These are phyloP conservation scores for Nematocida sp. DNA, from an alignment of 371 early-diverging fungal species.

Conservation along the genomic window DNA sequence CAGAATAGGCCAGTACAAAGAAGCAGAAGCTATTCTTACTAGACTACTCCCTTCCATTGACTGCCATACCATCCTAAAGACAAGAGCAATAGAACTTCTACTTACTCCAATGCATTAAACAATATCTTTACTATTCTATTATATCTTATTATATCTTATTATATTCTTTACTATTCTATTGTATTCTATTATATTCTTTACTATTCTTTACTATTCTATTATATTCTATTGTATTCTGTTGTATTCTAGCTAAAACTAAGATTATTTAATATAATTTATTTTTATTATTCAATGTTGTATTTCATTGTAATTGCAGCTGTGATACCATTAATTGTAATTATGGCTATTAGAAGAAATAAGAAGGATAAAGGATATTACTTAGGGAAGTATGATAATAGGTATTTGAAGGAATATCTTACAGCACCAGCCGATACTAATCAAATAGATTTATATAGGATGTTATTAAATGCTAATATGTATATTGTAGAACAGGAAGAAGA, in stretches of 20 bases:
- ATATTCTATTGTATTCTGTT: slow-evolving; percentile 29
- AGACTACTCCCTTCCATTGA: slow-evolving; percentile 21
- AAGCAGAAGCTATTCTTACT: slow-evolving; percentile 15
- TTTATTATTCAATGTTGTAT: slow-evolving; percentile 30
- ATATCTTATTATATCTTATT: too few relatives aligned
- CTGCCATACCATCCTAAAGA: slow-evolving; percentile 14
- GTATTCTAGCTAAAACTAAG: too few relatives aligned
- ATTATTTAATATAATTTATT: slow-evolving; percentile 3
- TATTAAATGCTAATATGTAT: slow-evolving; percentile 16
- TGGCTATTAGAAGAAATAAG: slow-evolving; percentile 24
- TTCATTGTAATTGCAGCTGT: slow-evolving; percentile 29
- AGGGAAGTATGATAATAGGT: slow-evolving; percentile 24
- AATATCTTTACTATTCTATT: neutral
- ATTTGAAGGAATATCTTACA: slow-evolving; percentile 36
- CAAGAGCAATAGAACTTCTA: slow-evolving; percentile 31
- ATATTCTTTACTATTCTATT: too few relatives aligned
- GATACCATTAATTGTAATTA: slow-evolving; percentile 3
- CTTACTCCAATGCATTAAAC: neutral
- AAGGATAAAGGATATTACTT: neutral
- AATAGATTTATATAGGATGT: slow-evolving; percentile 17
- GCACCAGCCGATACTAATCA: neutral
- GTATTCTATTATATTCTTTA: neutral
- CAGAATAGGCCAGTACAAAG: slow-evolving; percentile 24
- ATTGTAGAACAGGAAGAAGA: slow-evolving; percentile 33
- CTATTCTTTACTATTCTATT: slow-evolving; percentile 7